Base-by-base conservation (phyloP, 2,329 filamentous ascomycete species). In the Chaetomium globosum region DNA sequence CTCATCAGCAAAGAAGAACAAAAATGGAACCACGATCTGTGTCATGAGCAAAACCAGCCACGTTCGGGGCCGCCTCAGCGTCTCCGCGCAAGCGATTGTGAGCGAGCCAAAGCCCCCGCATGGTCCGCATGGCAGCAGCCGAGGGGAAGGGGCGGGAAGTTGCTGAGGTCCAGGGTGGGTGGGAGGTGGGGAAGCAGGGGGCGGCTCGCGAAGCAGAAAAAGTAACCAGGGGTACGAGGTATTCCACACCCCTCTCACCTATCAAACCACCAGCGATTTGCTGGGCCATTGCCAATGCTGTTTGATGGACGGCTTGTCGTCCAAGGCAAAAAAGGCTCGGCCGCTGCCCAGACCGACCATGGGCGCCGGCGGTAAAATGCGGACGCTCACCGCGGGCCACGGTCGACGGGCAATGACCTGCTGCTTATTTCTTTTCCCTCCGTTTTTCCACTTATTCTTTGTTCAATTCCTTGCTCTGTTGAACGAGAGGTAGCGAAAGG, bases 11-110 rank as follows among this genome's bases (percentile, higher is more conserved):
- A 31, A 33, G 26, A 48, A 36, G 36, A 43, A 19, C 39, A n/a
- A 6, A 54, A n/a, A 48, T 39, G 55, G 63, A 63, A 48, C 39
- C 28, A 54, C 36, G 43, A 4, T 28, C 48, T 62, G 67, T 61
- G 53, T 65, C 63, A 65, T 64, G 64, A 52, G 28, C 56, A 61
- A 57, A 39, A 70, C 71, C 71, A 75, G 73, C 73, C 74, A 75
- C 69, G 71, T 72, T 73, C 74, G 73, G 72, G 76, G 74, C 76
- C 74, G 72, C 70, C 55, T 63, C 63, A 49, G 65, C 63, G 66
- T 69, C 68, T 72, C 69, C 62, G 67, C 33, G 62, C 61, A 64
- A 70, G 67, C 67, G 69, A 67, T 69, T 71, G 67, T 62, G 61
- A 71, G 69, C 73, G 73, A 72, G 60, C 68, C 51, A 26, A 9